phyloP scores from a whole-genome alignment of 2,329 filamentous ascomycete genomes.

The Corinectria fuckeliana region DNA sequence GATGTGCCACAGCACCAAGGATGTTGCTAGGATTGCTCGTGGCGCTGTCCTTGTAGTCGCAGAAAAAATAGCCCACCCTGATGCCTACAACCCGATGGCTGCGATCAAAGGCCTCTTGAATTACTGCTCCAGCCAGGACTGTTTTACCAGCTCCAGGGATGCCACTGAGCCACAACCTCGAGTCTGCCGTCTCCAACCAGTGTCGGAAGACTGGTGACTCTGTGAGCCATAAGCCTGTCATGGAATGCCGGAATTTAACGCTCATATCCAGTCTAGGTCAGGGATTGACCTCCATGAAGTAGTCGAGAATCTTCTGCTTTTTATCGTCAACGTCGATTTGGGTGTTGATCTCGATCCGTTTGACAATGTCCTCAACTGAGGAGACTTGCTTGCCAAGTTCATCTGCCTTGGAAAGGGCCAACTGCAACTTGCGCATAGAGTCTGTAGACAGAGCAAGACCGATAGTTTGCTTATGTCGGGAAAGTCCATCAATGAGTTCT shows the following conservation, averaged over 20 bases:
- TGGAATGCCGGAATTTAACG: conserved; percentile 10
- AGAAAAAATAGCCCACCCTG: conserved; percentile 17
- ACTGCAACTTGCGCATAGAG: conserved; percentile 9
- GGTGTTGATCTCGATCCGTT: conserved; percentile 19
- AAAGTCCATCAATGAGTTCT: conserved; percentile 14
- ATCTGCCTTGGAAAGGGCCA: background rate
- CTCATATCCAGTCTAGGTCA: background rate
- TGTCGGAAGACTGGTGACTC: background rate
- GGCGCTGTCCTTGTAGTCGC: background rate
- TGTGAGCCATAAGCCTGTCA: conserved; percentile 15
- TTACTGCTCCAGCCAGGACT: background rate
- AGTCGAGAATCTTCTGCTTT: background rate
- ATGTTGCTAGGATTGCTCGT: background rate
- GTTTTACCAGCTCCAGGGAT: conserved; percentile 24
- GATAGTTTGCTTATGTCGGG: conserved; percentile 20
- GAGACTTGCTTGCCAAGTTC: background rate
- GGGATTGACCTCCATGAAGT: conserved; percentile 10
- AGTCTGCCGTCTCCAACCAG: conserved; percentile 10
- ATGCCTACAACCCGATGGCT: background rate
- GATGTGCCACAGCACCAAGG: background rate
- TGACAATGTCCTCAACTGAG: background rate
- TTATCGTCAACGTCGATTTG: background rate
- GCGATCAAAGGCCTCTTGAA: conserved; percentile 2
- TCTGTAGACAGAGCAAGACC: conserved; percentile 13
- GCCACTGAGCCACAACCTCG: conserved; percentile 17